These are phyloP conservation scores for Globisporangium radiosum DNA, from an alignment of 352 stramenopile species.

Conservation along the genomic window DNA sequence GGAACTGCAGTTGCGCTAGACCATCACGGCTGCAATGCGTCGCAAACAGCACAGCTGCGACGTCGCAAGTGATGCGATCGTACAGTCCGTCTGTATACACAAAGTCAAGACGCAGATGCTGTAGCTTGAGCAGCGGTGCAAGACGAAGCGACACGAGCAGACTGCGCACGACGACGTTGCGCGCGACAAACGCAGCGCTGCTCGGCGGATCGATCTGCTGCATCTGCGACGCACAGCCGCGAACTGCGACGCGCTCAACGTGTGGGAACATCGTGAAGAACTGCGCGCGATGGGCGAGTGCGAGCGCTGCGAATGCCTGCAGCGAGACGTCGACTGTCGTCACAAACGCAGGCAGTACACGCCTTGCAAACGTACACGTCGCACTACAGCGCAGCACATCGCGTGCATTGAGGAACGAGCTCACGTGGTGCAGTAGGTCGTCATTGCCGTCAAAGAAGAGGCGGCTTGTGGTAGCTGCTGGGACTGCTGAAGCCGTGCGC, in stretches of 20 bases:
- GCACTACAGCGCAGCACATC: constrained; percentile 29
- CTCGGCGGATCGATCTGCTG: constrained; percentile 48
- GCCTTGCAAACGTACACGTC: constrained; percentile 21
- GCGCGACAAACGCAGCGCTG: constrained; percentile 20
- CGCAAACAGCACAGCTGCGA: constrained; percentile 24
- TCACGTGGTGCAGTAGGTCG: constrained; percentile 36
- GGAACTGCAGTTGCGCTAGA: constrained; percentile 20
- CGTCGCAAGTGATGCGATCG: constrained; percentile 36
- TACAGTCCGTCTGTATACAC: constrained; percentile 46
- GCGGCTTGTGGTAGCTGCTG: constrained; percentile 7
- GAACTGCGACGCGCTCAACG: constrained; percentile 28
- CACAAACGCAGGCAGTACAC: constrained; percentile 28
- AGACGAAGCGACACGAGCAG: constrained; percentile 24
- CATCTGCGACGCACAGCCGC: constrained; percentile 17
- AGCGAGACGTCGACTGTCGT: constrained; percentile 26
- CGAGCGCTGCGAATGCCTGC: constrained; percentile 17
- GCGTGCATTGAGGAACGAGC: constrained; percentile 28
- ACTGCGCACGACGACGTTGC: constrained; percentile 34
- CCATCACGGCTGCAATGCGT: neutral
- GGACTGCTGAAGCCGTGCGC: neutral
- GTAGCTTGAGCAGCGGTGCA: constrained; percentile 21
- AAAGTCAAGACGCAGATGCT: constrained; percentile 25
- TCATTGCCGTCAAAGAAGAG: constrained; percentile 44
- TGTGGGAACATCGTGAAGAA: constrained; percentile 40
- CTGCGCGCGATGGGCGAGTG: constrained; percentile 5